A percentile compares a stretch with the other conserved stretches of the same genome.
Conservation (phyloP, 768 basidiomycete species). For the Boletus sensibilis region DNA sequence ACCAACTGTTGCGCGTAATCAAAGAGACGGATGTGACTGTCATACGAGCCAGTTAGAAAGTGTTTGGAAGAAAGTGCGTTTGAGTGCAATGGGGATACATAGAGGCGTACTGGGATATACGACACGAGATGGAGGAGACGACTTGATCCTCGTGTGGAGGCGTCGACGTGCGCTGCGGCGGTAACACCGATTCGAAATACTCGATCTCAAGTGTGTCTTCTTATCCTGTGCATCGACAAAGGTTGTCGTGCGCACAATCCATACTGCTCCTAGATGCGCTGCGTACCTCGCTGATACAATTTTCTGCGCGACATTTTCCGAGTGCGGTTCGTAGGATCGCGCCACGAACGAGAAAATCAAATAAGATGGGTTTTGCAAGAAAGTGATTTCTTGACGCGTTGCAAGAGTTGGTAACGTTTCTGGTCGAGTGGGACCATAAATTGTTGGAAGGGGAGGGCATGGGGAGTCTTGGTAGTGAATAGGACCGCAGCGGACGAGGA, state of each 20-base stretch:
- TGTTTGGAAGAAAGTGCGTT: conserved; percentile 40
- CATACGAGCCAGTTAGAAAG: conserved; percentile 79
- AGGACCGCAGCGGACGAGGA: conserved; percentile 13
- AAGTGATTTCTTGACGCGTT: not conserved
- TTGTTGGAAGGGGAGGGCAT: conserved; percentile 59
- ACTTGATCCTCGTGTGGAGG: no score
- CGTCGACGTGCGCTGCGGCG: no score
- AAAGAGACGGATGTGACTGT: conserved; percentile 71
- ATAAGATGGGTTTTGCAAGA: no score
- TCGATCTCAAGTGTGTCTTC: conserved; percentile 75
- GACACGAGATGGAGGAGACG: conserved; percentile 21
- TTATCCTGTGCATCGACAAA: conserved; percentile 38
- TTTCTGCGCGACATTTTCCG: conserved; percentile 70
- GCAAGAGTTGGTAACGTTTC: no score
- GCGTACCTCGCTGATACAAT: conserved; percentile 69
- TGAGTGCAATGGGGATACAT: not conserved
- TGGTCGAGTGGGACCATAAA: no score
- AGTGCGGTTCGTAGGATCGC: conserved; percentile 71
- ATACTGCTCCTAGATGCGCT: not conserved
- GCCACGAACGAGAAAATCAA: conserved; percentile 69
- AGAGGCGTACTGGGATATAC: conserved; percentile 8
- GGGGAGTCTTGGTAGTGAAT: conserved; percentile 21
- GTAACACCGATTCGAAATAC: conserved; percentile 43
- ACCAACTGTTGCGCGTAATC: conserved; percentile 63
- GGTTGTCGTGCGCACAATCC: no score